A percentile compares a stretch with the other conserved stretches of the same genome.
These are phyloP conservation scores for Stemphylium vesicarium DNA, from an alignment of 2,329 filamentous ascomycete species.

Conservation along the genomic window DNA sequence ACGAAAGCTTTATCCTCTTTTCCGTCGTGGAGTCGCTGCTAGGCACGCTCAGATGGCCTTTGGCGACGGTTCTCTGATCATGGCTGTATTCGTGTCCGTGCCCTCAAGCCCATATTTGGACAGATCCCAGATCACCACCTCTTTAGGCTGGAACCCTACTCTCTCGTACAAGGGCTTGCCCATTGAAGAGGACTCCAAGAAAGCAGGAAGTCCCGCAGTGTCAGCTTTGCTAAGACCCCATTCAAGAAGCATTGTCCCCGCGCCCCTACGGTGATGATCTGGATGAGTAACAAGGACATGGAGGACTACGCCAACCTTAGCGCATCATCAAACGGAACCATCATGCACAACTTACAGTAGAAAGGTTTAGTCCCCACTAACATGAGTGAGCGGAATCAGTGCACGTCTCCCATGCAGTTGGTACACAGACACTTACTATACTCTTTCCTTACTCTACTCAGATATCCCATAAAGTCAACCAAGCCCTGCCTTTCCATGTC, in stretches of 20 bases:
- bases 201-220: conserved; percentile 47
- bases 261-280: conserved; percentile 51
- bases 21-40: not conserved
- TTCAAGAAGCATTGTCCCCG: conserved; percentile 48
- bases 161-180: conserved; percentile 51
- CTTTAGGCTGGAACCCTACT: conserved; percentile 30
- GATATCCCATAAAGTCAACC: conserved; percentile 37
- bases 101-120: conserved; percentile 39
- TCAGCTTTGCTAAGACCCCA: conserved; percentile 53
- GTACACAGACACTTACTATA: conserved; percentile 13
- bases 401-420: too few species aligned
- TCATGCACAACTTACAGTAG: conserved; percentile 30
- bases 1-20: too few species aligned
- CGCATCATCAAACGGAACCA: not conserved
- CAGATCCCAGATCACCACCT: conserved; percentile 33
- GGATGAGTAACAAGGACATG: conserved; percentile 47
- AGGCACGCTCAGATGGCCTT: not conserved
- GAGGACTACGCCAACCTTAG: conserved; percentile 27
- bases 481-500: conserved; percentile 33
- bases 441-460: conserved; percentile 33
- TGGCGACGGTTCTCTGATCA: conserved; percentile 34
- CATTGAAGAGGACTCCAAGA: conserved; percentile 51
- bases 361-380: conserved; percentile 44
- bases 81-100: conserved; percentile 34
- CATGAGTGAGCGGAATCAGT: too few species aligned